Percentiles rank a stretch among this genome's conserved stretches.
These are phyloP conservation scores for Dunaliella primolecta DNA, from an alignment of 139 green algal genomes.

Conservation along the genomic window DNA sequence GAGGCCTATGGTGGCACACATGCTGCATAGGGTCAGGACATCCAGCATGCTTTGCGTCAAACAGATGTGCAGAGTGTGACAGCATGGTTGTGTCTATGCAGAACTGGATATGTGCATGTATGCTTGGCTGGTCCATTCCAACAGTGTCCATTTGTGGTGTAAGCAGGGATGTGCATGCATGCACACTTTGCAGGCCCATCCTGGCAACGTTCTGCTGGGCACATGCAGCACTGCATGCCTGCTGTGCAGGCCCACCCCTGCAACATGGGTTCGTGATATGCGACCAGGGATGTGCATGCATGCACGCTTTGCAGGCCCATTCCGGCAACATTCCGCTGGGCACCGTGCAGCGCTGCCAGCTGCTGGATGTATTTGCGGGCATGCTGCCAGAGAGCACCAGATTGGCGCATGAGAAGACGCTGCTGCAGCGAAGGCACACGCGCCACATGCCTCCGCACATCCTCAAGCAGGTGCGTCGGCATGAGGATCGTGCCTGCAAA, in stretches of 20 bases:
- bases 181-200: conserved; percentile 9
- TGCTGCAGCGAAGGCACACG: conserved; percentile 30
- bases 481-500: too few species aligned
- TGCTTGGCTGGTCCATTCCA: too few species aligned
- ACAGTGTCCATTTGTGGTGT: background rate
- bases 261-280: background rate
- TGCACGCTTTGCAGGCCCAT: conserved; percentile 9
- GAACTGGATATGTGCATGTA: too few species aligned
- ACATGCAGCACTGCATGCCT: conserved; percentile 39
- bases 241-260: too few species aligned
- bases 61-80: too few species aligned
- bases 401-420: conserved; percentile 38
- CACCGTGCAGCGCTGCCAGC: conserved; percentile 39
- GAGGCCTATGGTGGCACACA: too few species aligned
- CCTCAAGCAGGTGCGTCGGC: conserved; percentile 36
- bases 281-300: background rate
- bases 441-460: conserved; percentile 30
- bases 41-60: too few species aligned
- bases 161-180: background rate
- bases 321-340: conserved; percentile 14
- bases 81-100: too few species aligned
- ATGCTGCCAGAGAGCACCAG: conserved; percentile 40
- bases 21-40: too few species aligned
- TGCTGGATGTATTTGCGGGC: conserved; percentile 32
- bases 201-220: conserved; percentile 11